Percentiles rank a stretch among this genome's conserved stretches.
These are phyloP conservation scores for Aphanomyces stellatus DNA, from an alignment of 352 stramenopile genomes.

Conservation along the genomic window DNA sequence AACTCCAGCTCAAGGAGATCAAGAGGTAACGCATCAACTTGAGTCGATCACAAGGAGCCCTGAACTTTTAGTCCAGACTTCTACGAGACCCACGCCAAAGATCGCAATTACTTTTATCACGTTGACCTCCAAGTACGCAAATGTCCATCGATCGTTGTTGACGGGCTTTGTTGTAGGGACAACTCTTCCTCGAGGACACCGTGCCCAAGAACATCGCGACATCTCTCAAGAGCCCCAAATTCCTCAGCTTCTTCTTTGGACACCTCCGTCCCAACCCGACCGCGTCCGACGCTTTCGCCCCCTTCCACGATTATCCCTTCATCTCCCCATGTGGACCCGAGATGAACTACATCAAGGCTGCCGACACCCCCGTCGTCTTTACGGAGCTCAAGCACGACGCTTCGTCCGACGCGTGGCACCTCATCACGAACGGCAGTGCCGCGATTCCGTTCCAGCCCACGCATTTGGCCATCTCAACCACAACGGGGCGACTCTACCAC, in stretches of 20 bases:
- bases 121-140: conserved; percentile 57
- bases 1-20: conserved; percentile 69
- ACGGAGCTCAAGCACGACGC: conserved; percentile 37
- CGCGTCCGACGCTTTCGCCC: conserved; percentile 1
- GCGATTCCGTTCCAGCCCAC: conserved; percentile 44
- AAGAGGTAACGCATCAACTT: conserved; percentile 48
- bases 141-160: not conserved
- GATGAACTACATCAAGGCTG: conserved; percentile 84
- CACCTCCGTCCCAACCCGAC: conserved; percentile 31
- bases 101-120: conserved; percentile 77
- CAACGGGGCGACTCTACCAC: conserved; percentile 66
- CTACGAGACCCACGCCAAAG: conserved; percentile 52
- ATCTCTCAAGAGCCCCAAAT: conserved; percentile 73
- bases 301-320: conserved; percentile 61
- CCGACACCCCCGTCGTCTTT: conserved; percentile 68
- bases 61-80: conserved; percentile 44
- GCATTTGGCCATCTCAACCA: conserved; percentile 47
- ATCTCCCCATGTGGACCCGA: conserved; percentile 69
- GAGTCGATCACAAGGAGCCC: too few relatives aligned
- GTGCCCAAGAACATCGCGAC: conserved; percentile 80
- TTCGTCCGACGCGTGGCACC: conserved; percentile 43
- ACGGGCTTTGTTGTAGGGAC: conserved; percentile 30
- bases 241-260: conserved; percentile 75
- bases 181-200: conserved; percentile 70
- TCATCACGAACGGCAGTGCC: conserved; percentile 49